A percentile compares a stretch with the other conserved stretches of the same genome.
These are phyloP conservation scores for Scutellaria barbata DNA, from an alignment of 257 asterid species.

Conservation along the genomic window DNA sequence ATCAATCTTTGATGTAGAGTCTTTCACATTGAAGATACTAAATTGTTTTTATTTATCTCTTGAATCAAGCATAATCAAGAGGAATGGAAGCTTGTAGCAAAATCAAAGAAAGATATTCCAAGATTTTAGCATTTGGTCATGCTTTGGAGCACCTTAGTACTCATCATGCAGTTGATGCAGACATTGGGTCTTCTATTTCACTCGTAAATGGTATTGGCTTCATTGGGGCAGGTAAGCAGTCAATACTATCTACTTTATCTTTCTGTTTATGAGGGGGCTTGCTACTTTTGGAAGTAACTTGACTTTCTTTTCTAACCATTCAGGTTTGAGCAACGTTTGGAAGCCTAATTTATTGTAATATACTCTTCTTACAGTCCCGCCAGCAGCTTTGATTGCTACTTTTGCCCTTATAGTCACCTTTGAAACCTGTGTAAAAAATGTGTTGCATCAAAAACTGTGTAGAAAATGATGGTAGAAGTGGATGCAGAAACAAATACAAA, in stretches of 20 bases:
- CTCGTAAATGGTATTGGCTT: slow-evolving; percentile 74
- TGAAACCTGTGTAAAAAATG: slow-evolving; percentile 59
- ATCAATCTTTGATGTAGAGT: too few relatives aligned
- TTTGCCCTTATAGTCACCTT: slow-evolving; percentile 93
- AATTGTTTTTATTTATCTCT: too few relatives aligned
- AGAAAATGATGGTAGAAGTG: neutral
- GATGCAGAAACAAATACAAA: neutral
- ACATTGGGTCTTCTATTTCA: slow-evolving; percentile 57
- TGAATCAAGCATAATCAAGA: too few relatives aligned
- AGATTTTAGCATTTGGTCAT: slow-evolving; percentile 12
- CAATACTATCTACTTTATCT: slow-evolving; percentile 88
- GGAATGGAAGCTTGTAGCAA: neutral
- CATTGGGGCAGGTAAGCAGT: slow-evolving; percentile 90
- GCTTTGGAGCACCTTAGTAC: slow-evolving; percentile 1
- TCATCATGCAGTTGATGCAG: slow-evolving; percentile 44
- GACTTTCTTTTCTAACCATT: slow-evolving; percentile 96
- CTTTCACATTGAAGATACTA: too few relatives aligned
- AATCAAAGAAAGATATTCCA: neutral
- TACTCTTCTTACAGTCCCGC: slow-evolving; percentile 90
- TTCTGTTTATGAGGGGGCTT: slow-evolving; percentile 87
- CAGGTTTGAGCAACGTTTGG: slow-evolving; percentile 83
- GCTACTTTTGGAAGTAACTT: slow-evolving; percentile 88
- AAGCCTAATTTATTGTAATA: slow-evolving; percentile 87
- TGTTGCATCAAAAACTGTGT: neutral
- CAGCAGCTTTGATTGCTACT: slow-evolving; percentile 91